Conservation (phyloP, 2,329 filamentous ascomycete species). For the Gyromitra esculenta region DNA sequence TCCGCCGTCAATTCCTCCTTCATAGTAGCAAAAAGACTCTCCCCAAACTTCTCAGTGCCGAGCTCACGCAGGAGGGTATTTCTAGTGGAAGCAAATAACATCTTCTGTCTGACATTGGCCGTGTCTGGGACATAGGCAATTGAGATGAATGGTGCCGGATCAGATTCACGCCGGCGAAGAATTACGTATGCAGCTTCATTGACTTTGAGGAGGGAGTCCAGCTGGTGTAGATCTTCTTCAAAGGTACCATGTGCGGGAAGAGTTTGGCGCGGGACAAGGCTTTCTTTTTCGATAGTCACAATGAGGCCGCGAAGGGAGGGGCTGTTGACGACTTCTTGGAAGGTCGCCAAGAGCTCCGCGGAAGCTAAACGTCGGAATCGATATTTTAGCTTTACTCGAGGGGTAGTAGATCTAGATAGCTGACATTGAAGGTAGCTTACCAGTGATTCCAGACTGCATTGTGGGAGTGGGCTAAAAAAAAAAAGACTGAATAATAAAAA, state of each 20-base stretch:
- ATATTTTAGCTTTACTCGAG: conserved; percentile 36
- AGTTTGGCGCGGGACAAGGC: conserved; percentile 70
- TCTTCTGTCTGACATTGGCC: conserved; percentile 84
- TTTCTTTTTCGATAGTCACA: conserved; percentile 74
- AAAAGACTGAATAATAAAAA: not conserved
- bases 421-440: conserved; percentile 61
- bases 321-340: conserved; percentile 74
- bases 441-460: conserved; percentile 84
- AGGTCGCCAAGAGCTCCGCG: conserved; percentile 77
- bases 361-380: conserved; percentile 68
- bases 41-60: conserved; percentile 79
- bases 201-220: conserved; percentile 72
- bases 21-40: conserved; percentile 77
- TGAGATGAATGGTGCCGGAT: conserved; percentile 69
- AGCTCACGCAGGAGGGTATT: conserved; percentile 79
- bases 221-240: conserved; percentile 70
- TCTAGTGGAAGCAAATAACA: conserved; percentile 82
- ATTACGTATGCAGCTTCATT: conserved; percentile 78
- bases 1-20: conserved; percentile 73
- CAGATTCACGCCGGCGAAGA: conserved; percentile 71
- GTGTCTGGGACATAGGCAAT: conserved; percentile 82
- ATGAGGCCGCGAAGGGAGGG: conserved; percentile 74
- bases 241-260: conserved; percentile 70
- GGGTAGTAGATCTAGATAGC: not conserved
- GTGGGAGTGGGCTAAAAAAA: conserved; percentile 56